Evolutionary conservation across 768 basidiomycete genomes (phyloP).

Genomic region (Kwoniella sp.): DNA sequence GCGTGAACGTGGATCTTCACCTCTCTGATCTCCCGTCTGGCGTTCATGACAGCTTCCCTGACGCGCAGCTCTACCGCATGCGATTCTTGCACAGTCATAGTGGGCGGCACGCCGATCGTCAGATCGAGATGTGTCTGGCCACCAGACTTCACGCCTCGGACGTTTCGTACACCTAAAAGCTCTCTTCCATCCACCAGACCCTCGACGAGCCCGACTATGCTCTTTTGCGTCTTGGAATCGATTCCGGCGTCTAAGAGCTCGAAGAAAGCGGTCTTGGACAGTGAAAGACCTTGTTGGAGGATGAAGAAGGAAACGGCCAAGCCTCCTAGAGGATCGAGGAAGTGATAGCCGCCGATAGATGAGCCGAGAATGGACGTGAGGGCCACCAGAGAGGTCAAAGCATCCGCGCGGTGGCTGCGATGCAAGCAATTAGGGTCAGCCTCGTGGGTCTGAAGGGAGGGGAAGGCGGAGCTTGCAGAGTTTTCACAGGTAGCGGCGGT

Average conservation of each 20-base stretch:
- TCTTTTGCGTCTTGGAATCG: conserved; percentile 62
- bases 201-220: conserved; percentile 64
- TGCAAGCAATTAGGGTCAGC: not conserved
- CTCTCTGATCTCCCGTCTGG: conserved; percentile 56
- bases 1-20: conserved; percentile 56
- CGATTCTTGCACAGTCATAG: conserved; percentile 65
- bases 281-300: conserved; percentile 70
- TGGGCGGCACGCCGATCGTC: conserved; percentile 68
- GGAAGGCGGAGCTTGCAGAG: not conserved
- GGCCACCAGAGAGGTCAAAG: conserved; percentile 87
- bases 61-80: conserved; percentile 69
- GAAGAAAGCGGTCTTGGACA: conserved; percentile 71
- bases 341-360: conserved; percentile 71
- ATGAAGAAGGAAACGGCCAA: conserved; percentile 88
- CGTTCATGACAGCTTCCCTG: conserved; percentile 47
- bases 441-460: not conserved
- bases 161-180: conserved; percentile 48
- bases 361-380: conserved; percentile 89
- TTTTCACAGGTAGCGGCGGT: too few relatives aligned
- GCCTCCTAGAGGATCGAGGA: conserved; percentile 92
- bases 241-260: conserved; percentile 86
- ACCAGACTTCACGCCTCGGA: conserved; percentile 54
- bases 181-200: conserved; percentile 60
- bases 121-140: conserved; percentile 78
- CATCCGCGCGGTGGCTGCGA: conserved; percentile 81